Evolutionary conservation across 331 rosid genomes (phyloP).

Genomic region (Rhamnella rubrinervis): DNA sequence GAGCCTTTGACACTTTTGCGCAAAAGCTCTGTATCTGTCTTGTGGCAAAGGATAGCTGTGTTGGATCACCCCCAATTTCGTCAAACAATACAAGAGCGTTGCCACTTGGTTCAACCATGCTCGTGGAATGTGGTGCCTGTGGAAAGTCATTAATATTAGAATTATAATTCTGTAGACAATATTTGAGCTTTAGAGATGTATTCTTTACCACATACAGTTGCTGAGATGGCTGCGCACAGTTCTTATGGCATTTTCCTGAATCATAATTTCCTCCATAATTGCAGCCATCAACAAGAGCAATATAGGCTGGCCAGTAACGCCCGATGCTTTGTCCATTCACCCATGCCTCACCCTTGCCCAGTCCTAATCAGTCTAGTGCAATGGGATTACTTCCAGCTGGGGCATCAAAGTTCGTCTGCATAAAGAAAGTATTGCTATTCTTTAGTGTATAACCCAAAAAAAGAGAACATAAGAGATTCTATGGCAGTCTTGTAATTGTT

Average conservation of each 20-base stretch:
- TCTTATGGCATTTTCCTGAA: conserved; percentile 63
- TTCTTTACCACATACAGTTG: too few relatives aligned
- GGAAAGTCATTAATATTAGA: conserved; percentile 24
- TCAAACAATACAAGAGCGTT: conserved; percentile 82
- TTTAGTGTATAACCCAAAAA: conserved; percentile 23
- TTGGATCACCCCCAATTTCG: conserved; percentile 86
- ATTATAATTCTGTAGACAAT: conserved; percentile 3
- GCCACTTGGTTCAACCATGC: conserved; percentile 64
- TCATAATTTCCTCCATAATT: conserved; percentile 56
- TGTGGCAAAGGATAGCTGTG: conserved; percentile 52
- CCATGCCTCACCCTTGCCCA: conserved; percentile 99
- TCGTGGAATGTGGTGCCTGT: conserved; percentile 82
- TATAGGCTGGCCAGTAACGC: conserved; percentile 77
- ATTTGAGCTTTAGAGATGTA: conserved; percentile 49
- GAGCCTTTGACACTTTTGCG: conserved; percentile 73
- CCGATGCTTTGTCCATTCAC: conserved; percentile 96
- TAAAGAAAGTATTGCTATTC: conserved; percentile 19
- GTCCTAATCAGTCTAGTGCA: conserved; percentile 78
- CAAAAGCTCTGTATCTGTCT: conserved; percentile 64
- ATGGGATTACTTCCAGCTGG: conserved; percentile 76
- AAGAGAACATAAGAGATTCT: neutral
- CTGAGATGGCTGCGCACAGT: conserved; percentile 89
- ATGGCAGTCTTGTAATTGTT: neutral
- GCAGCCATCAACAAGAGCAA: conserved; percentile 51
- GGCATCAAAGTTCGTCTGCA: conserved; percentile 63